Evolutionary conservation across 768 basidiomycete species (phyloP), one percentile per base, ranked within the genome.

Genomic region (Podaxis pistillaris): DNA sequence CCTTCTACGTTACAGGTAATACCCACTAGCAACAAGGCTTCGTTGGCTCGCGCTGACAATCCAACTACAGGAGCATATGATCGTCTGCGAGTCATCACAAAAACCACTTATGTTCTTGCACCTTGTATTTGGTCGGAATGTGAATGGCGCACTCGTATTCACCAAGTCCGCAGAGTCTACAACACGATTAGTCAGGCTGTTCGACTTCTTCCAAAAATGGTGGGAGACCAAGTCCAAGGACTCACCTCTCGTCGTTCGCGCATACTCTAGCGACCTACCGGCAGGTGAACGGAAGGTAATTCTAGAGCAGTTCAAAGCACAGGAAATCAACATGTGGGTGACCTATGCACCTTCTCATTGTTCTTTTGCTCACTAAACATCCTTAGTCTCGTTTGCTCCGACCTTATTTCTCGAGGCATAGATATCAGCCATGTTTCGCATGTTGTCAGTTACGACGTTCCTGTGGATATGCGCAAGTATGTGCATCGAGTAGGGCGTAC

Each of bases 391-490:
- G 83, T 99, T n/a, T 97, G 94, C 72, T 98, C 96, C 2, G 97
- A 98, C 76, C 80, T 99, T 9, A 91, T 98, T 63, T 93, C 96
- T 2, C 88, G 97, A 62, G 97, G 97, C 11, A 94, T 98, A 63
- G 96, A 98, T 70, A 91, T 99, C 62, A 91, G 88, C 62, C 87
- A 93, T 66, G 93, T 98, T 37, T 85, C 88, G 2, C 92, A 97
- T 73, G 96, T 99, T 33, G 85, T 99, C 52, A 95, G 90, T 69
- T 98, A 99, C 73, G 97, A 99, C 71, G 88, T 86, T 1, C 96
- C 97, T 8, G 83, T 97, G n/a, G 97, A 98, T 72, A 95, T 98
- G 86, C 85, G 94, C 56, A 98, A 98, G 73, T 99, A 99, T 70
- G 93, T 99, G 11, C 97, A 99, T 74, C 89, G 97, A 58, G 96